Base-by-base conservation (phyloP, 2,329 filamentous ascomycete species). In the Uncinocarpus reesii region DNA sequence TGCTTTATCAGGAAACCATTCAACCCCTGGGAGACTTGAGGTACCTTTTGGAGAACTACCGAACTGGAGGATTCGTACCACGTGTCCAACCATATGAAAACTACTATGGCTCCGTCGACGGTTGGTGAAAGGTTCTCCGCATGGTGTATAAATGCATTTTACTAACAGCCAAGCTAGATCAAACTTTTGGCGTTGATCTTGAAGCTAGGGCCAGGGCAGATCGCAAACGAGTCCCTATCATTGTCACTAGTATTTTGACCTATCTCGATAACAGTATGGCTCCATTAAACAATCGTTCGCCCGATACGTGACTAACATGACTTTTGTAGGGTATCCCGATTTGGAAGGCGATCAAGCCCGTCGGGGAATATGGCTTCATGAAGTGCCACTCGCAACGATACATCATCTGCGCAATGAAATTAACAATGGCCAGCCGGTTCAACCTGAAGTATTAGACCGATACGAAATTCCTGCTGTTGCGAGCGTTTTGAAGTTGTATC, bases 1-100 rank as follows among this genome's bases (percentile, higher is more conserved):
- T 98, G 81, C 76, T 98, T 40, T 98, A 93, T 70, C 92, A 98
- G 66, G 92, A 98, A 72, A 96, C 92, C 0, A 86, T 98, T n/a
- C 92, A 96, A 66, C 92, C 92, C 4, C 65, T 81, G 41, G 85
- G 86, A 32, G 92, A 98, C 66, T 71, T 98, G 57, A 79, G 92
- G 54, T 98, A 96, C 65, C 77, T 98, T 52, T 75, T 98, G 38
- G 92, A 98, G 70, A 98, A 90, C 64, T 98, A 98, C 69, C 83
- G 89, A 54, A 98, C 92, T 5, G 92, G 92, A 54, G 86, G 83
- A 56, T 98, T 94, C 64, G 79, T 87, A 44, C 92, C 92, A 7
- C 89, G 80, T 60, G 90, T 96, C 23, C 81, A 88, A 40, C 84
- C 87, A 2, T 98, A 98, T 67, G 92, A 98, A 70, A 98, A 96